Evolutionary conservation across 2,329 filamentous ascomycete species (phyloP).

Genomic region (Corynespora cassiicola): DNA sequence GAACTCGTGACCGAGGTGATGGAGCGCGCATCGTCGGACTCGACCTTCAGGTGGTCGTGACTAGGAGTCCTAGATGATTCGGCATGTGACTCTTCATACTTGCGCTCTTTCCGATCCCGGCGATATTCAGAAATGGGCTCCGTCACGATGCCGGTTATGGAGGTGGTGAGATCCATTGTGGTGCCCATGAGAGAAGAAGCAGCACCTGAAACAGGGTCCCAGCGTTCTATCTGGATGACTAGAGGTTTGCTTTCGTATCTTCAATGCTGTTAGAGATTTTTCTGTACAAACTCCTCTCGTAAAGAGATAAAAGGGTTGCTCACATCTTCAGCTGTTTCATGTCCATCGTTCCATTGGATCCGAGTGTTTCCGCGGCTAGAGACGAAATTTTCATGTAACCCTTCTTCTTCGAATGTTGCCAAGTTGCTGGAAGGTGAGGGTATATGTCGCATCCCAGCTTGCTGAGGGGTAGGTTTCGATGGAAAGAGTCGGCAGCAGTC

Average conservation of each 20-base stretch:
- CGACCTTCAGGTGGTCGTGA: too few species aligned
- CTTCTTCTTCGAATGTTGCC: constrained; percentile 39
- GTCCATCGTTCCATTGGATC: constrained; percentile 68
- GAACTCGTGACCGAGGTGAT: not conserved
- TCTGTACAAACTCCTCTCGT: not conserved
- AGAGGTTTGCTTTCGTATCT: constrained; percentile 26
- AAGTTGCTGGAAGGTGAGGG: constrained; percentile 73
- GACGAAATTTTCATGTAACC: constrained; percentile 66
- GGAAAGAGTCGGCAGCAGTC: constrained; percentile 53
- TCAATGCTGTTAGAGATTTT: not conserved
- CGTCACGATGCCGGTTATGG: constrained; percentile 62
- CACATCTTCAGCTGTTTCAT: constrained; percentile 77
- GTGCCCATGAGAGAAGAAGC: constrained; percentile 64
- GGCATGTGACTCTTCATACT: constrained; percentile 6
- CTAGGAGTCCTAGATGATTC: constrained; percentile 4
- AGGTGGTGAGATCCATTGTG: constrained; percentile 62
- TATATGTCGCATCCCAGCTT: constrained; percentile 72
- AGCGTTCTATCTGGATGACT: constrained; percentile 39
- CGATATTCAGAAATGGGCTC: constrained; percentile 19
- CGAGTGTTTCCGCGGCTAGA: constrained; percentile 73
- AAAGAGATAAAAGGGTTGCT: constrained; percentile 23
- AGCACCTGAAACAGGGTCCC: constrained; percentile 72
- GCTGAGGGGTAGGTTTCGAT: constrained; percentile 57
- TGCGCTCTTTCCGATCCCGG: constrained; percentile 12
- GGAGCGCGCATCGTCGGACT: not conserved